Percentiles rank a stretch among this genome's conserved stretches.
phyloP scores from a whole-genome alignment of 345 rosid species.

The Hibiscus mutabilis region DNA sequence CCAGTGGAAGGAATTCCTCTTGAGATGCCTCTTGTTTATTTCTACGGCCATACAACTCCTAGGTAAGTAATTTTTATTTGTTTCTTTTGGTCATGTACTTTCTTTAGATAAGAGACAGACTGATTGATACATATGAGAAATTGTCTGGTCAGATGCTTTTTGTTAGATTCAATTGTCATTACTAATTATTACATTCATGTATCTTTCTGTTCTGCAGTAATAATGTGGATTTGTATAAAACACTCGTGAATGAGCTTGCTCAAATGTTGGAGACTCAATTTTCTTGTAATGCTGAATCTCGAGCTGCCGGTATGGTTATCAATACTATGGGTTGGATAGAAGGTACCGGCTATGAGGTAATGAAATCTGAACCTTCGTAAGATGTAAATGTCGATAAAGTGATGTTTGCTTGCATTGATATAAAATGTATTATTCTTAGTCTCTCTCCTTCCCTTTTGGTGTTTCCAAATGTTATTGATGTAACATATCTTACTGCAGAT shows the following conservation, averaged over 20 bases:
- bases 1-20: slow-evolving; percentile 89
- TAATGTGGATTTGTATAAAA: slow-evolving; percentile 65
- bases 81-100: not conserved
- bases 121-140: not conserved
- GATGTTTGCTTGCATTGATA: not conserved
- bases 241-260: slow-evolving; percentile 78
- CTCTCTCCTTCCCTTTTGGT: not conserved
- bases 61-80: slow-evolving; percentile 34
- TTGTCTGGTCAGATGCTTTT: not conserved
- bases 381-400: not conserved
- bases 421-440: not conserved
- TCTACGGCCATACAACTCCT: slow-evolving; percentile 72
- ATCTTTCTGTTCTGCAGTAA: slow-evolving; percentile 37
- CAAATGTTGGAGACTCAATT: slow-evolving; percentile 75
- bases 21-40: slow-evolving; percentile 84
- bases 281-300: slow-evolving; percentile 58
- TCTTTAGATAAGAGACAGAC: not conserved
- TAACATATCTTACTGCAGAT: slow-evolving; percentile 34
- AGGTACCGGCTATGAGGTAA: slow-evolving; percentile 80
- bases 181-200: not conserved
- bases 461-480: slow-evolving; percentile 11
- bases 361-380: not conserved
- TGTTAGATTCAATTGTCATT: not conserved
- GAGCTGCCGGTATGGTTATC: slow-evolving; percentile 87
- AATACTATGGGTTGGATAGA: slow-evolving; percentile 99